Conservation (phyloP, 345 rosid species). For the Eucalyptus fibrosa region DNA sequence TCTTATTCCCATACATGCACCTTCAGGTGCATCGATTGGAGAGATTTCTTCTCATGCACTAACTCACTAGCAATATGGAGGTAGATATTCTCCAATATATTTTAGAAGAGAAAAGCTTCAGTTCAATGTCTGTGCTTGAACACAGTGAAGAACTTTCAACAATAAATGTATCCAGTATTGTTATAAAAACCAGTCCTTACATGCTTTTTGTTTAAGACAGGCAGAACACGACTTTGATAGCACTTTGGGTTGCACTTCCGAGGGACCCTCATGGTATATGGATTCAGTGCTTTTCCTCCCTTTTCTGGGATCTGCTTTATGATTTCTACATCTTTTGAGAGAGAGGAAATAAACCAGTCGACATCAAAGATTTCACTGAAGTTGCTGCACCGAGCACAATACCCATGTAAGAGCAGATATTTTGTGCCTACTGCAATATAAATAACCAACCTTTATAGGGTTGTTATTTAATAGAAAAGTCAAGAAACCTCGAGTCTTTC, state of each 20-base stretch:
- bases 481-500: constrained; percentile 69
- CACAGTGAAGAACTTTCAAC: not conserved
- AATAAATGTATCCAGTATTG: not conserved
- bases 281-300: constrained; percentile 33
- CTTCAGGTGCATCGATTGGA: not conserved
- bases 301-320: constrained; percentile 51
- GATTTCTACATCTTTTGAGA: constrained; percentile 52
- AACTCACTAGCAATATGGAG: not conserved
- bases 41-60: not conserved
- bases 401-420: not conserved
- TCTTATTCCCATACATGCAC: not conserved
- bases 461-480: not conserved
- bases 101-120: not conserved
- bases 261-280: constrained; percentile 64
- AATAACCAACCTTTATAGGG: not conserved
- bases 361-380: constrained; percentile 79
- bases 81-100: not conserved
- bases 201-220: constrained; percentile 35
- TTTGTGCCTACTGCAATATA: not conserved
- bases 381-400: constrained; percentile 40
- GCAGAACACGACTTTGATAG: constrained; percentile 41
- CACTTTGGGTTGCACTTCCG: constrained; percentile 69
- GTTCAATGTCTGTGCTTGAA: not conserved
- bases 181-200: constrained; percentile 11
- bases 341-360: constrained; percentile 67